Evolutionary conservation across 1,284 basidiomycete genomes (phyloP).

Genomic region (Austroboletus novae-zelandiae): DNA sequence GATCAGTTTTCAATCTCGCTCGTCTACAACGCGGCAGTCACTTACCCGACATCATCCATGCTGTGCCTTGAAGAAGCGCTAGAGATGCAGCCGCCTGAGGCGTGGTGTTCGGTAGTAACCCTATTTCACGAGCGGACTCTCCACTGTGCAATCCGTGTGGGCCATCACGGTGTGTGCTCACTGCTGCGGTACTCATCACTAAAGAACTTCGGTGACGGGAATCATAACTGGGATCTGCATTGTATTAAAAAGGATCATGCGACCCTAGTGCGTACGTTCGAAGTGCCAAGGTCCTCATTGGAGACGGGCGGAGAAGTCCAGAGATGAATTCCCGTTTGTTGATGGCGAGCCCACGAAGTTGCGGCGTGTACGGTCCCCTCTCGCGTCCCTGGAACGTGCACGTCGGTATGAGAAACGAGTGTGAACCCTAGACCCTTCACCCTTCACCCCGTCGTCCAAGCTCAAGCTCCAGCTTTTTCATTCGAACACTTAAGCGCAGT

Average conservation of each 20-base stretch:
- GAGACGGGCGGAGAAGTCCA: neutral
- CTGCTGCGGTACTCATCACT: too few species aligned
- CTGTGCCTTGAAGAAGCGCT: too few species aligned
- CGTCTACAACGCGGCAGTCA: too few species aligned
- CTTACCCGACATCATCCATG: too few species aligned
- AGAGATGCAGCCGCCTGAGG: too few species aligned
- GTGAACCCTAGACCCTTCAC: slow-evolving; percentile 19
- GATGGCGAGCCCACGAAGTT: slow-evolving; percentile 5
- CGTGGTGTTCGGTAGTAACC: too few species aligned
- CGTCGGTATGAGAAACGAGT: neutral
- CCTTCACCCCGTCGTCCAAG: slow-evolving; percentile 5
- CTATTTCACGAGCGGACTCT: too few species aligned
- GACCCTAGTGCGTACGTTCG: neutral
- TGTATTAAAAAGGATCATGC: neutral
- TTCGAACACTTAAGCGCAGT: too few species aligned
- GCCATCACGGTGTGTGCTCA: too few species aligned
- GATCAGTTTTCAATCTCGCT: too few species aligned
- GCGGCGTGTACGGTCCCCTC: slow-evolving; percentile 9
- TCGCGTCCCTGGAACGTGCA: slow-evolving; percentile 22
- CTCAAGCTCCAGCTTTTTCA: neutral
- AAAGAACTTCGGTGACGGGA: too few species aligned
- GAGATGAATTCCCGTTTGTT: neutral
- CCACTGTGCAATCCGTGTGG: too few species aligned
- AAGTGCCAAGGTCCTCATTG: neutral
- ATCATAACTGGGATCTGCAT: neutral